phyloP scores from a whole-genome alignment of 306 rosid genomes.

The Dalbergia cultrata region DNA sequence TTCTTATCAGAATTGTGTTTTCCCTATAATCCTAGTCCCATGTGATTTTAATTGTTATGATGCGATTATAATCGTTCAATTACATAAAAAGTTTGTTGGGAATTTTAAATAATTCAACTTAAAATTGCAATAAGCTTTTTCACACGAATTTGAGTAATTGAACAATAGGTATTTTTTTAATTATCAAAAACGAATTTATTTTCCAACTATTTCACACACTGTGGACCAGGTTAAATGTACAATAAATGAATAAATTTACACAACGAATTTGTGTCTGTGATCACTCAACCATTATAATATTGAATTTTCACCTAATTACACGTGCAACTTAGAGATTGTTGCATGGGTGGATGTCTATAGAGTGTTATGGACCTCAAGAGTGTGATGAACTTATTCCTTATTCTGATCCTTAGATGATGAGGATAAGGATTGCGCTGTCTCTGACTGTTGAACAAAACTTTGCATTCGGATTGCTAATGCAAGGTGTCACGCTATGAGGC shows the following conservation, averaged over 20 bases:
- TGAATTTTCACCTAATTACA: background rate
- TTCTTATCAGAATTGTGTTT: too few relatives aligned
- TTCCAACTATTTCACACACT: too few relatives aligned
- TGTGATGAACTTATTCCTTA: background rate
- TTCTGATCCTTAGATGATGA: background rate
- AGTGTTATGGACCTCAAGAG: background rate
- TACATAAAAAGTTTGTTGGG: background rate
- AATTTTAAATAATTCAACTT: too few relatives aligned
- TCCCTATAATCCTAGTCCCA: too few relatives aligned
- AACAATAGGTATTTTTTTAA: too few relatives aligned
- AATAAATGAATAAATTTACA: too few relatives aligned
- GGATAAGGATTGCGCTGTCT: constrained; percentile 3
- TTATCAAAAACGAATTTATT: too few relatives aligned
- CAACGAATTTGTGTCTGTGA: background rate
- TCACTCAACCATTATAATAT: too few relatives aligned
- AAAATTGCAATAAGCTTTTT: background rate
- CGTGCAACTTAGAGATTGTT: background rate
- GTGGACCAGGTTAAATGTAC: too few relatives aligned
- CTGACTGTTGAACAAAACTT: background rate
- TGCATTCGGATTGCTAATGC: background rate
- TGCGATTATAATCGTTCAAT: too few relatives aligned
- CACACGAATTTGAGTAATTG: background rate
- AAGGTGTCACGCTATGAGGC: background rate
- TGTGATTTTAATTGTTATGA: too few relatives aligned
- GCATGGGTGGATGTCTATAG: background rate